A percentile compares a stretch with the other conserved stretches of the same genome.
Evolutionary conservation across 106 monocot species (phyloP).

Genomic region (Phalaenopsis aphrodite): DNA sequence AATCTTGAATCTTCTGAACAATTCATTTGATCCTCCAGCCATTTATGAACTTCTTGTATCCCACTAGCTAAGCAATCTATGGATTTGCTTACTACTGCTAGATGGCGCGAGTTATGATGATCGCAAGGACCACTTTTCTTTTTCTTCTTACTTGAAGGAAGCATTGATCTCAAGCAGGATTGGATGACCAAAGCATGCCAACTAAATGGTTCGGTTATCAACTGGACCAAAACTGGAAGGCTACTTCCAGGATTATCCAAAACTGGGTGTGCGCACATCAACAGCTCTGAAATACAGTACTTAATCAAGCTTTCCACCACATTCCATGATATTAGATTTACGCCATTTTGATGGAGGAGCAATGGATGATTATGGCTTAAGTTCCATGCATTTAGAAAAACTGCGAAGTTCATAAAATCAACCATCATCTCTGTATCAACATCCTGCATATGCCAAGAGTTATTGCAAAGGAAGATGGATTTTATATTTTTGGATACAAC

Average conservation of each 20-base stretch:
- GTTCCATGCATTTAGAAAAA: slow-evolving; percentile 82
- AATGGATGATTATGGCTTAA: slow-evolving; percentile 9
- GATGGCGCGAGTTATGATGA: slow-evolving; percentile 18
- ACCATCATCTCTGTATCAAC: slow-evolving; percentile 35
- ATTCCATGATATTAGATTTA: slow-evolving; percentile 34
- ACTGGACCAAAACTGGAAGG: slow-evolving; percentile 40
- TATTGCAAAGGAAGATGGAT: too few species aligned
- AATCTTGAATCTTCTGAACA: slow-evolving; percentile 41
- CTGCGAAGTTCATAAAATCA: slow-evolving; percentile 64
- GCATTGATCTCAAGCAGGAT: slow-evolving; percentile 45
- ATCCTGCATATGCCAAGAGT: slow-evolving; percentile 32
- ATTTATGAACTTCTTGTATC: slow-evolving; percentile 29
- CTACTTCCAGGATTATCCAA: slow-evolving; percentile 38
- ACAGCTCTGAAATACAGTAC: slow-evolving; percentile 37
- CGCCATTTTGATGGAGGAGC: slow-evolving; percentile 4
- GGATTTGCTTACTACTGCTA: slow-evolving; percentile 27
- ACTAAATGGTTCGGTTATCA: slow-evolving; percentile 63
- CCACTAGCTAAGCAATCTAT: slow-evolving; percentile 31
- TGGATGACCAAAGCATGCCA: slow-evolving; percentile 77
- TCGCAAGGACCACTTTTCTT: slow-evolving; percentile 38
- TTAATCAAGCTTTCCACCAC: slow-evolving; percentile 54
- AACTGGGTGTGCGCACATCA: slow-evolving; percentile 17
- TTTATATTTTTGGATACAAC: too few species aligned
- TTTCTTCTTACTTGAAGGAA: slow-evolving; percentile 77
- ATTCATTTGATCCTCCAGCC: slow-evolving; percentile 43